Conservation (phyloP, 2,329 filamentous ascomycete genomes). For the Penicillium expansum region DNA sequence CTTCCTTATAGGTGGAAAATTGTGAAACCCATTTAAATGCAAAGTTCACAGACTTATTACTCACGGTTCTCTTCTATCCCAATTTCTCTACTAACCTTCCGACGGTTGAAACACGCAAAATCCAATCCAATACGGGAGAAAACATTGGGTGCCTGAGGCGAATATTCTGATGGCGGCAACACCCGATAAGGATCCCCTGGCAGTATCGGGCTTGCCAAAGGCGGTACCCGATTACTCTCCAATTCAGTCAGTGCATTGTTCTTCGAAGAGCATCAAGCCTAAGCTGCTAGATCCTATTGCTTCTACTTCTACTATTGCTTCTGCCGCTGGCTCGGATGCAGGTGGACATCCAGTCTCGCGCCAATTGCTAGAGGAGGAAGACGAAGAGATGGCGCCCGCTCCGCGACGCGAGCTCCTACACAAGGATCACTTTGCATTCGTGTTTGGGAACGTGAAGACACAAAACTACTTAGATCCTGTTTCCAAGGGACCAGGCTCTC, state of each 20-base stretch:
- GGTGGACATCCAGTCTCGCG: conserved; percentile 12
- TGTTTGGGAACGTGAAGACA: conserved; percentile 67
- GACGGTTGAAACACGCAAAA: too few relatives aligned
- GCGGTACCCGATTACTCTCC: conserved; percentile 2
- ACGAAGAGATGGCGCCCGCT: conserved; percentile 36
- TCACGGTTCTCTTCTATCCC: background rate
- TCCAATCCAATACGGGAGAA: background rate
- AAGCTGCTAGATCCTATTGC: background rate
- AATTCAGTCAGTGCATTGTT: background rate
- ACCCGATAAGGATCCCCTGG: conserved; percentile 3
- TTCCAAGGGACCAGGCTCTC: conserved; percentile 53
- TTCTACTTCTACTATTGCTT: background rate
- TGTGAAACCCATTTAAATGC: background rate
- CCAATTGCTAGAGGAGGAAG: conserved; percentile 15
- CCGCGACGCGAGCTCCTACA: conserved; percentile 46
- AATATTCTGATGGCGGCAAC: background rate
- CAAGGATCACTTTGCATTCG: conserved; percentile 66
- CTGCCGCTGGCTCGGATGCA: conserved; percentile 5
- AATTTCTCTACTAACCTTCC: background rate
- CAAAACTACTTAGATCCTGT: conserved; percentile 67
- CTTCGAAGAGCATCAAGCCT: background rate
- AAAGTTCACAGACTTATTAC: too few relatives aligned
- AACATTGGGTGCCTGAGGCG: background rate
- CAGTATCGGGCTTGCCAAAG: conserved; percentile 3
- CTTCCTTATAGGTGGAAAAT: background rate